These are phyloP conservation scores for Aphanomyces cochlioides DNA, from an alignment of 352 stramenopile species.

Conservation along the genomic window DNA sequence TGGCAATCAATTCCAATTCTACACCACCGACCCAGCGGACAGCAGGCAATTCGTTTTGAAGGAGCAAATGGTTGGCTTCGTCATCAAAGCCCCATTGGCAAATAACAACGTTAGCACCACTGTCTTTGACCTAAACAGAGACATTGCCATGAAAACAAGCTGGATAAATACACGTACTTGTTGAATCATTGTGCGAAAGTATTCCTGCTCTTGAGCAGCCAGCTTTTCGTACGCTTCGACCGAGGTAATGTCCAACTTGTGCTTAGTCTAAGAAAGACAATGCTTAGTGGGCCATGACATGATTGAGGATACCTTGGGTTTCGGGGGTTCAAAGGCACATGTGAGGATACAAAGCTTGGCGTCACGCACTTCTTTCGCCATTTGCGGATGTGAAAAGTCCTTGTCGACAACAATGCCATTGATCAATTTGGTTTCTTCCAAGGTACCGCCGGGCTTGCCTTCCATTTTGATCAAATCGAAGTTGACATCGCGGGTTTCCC, in stretches of 20 bases:
- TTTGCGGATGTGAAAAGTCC: conserved; percentile 99
- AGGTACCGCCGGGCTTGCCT: conserved; percentile 95
- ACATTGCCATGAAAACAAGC: too few species aligned
- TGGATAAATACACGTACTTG: conserved; percentile 40
- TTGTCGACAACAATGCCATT: conserved; percentile 99
- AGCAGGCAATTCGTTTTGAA: conserved; percentile 96
- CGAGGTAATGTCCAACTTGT: conserved; percentile 99
- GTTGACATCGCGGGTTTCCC: conserved; percentile 98
- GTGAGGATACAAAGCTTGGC: conserved; percentile 99
- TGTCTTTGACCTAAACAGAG: conserved; percentile 90
- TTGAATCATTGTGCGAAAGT: conserved; percentile 99
- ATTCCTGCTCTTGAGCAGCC: conserved; percentile 97
- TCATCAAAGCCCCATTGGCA: conserved; percentile 99
- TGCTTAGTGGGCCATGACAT: conserved; percentile 1
- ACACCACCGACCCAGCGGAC: conserved; percentile 99
- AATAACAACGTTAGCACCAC: conserved; percentile 97
- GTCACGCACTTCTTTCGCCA: conserved; percentile 96
- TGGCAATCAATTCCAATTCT: conserved; percentile 99
- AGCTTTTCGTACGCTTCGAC: conserved; percentile 97
- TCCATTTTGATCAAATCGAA: conserved; percentile 99
- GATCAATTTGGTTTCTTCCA: conserved; percentile 98
- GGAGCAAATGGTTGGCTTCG: conserved; percentile 98
- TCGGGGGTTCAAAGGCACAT: conserved; percentile 98
- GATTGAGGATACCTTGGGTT: conserved; percentile 86
- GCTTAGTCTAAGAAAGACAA: conserved; percentile 86